Conservation (phyloP, 2,329 filamentous ascomycete genomes). For the Fusarium phyllophilum region DNA sequence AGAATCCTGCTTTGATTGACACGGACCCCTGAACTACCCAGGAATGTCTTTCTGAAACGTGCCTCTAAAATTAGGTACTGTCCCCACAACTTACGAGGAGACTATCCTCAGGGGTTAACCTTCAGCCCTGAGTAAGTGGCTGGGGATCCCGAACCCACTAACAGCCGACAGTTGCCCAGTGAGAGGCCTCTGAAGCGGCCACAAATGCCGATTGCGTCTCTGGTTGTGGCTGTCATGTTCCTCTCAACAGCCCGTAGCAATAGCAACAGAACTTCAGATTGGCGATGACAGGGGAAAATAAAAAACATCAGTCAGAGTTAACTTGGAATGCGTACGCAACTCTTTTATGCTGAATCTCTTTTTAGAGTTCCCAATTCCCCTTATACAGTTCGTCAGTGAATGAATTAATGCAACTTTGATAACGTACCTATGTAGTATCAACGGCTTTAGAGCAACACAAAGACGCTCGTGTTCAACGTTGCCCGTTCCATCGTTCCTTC, state of each 20-base stretch:
- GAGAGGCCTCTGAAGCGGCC: conserved; percentile 33
- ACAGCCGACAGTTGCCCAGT: conserved; percentile 17
- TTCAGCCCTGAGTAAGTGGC: conserved; percentile 13
- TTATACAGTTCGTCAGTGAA: neutral
- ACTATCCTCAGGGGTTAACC: conserved; percentile 24
- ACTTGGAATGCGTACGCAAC: neutral
- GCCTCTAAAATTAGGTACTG: conserved; percentile 35
- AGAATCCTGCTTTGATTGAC: neutral
- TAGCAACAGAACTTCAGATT: conserved; percentile 27
- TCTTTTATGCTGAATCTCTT: neutral
- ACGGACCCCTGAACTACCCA: conserved; percentile 25
- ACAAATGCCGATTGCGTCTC: conserved; percentile 27
- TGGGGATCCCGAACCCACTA: conserved; percentile 20
- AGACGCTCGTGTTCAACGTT: conserved; percentile 13
- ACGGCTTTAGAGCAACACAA: neutral
- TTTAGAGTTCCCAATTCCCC: neutral
- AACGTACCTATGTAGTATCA: neutral
- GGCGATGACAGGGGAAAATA: conserved; percentile 23
- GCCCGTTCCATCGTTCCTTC: conserved; percentile 15
- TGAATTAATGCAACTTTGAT: neutral
- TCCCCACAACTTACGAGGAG: conserved; percentile 28
- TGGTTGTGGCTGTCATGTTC: conserved; percentile 22
- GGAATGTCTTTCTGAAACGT: conserved; percentile 31
- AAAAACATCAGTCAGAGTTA: neutral
- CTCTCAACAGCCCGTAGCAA: neutral